phyloP scores from a whole-genome alignment of 1,284 basidiomycete genomes.

The Veloboletus limbatus region DNA sequence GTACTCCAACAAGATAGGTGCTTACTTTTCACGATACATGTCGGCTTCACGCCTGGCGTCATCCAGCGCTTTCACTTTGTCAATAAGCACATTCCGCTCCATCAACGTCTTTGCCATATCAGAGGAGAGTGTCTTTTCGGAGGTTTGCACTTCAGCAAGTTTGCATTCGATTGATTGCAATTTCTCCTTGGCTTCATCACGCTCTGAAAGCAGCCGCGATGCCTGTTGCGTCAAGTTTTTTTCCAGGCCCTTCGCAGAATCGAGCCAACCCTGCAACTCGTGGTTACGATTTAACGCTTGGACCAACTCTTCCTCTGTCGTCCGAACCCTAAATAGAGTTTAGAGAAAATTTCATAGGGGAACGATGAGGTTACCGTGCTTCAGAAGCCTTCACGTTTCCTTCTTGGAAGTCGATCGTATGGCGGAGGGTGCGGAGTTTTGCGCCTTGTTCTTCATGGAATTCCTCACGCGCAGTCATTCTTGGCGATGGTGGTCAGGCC shows the following conservation, averaged over 20 bases:
- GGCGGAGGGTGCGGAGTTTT: slow-evolving; percentile 30
- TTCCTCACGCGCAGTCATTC: slow-evolving; percentile 25
- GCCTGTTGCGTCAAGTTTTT: slow-evolving; percentile 29
- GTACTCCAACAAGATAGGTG: neutral
- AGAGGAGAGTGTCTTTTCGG: slow-evolving; percentile 17
- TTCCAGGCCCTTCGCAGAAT: slow-evolving; percentile 26
- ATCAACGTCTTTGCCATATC: slow-evolving; percentile 17
- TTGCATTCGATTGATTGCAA: slow-evolving; percentile 14
- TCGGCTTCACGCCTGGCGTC: slow-evolving; percentile 21
- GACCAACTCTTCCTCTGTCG: slow-evolving; percentile 20
- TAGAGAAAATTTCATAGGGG: slow-evolving; percentile 6
- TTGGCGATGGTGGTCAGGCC: slow-evolving; percentile 15
- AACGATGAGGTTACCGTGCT: slow-evolving; percentile 22
- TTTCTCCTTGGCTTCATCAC: slow-evolving; percentile 22
- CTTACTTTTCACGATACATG: slow-evolving; percentile 27
- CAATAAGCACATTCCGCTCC: slow-evolving; percentile 21
- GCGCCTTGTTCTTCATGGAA: slow-evolving; percentile 22
- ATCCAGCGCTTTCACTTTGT: slow-evolving; percentile 26
- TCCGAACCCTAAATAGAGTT: slow-evolving; percentile 21
- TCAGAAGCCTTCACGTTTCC: slow-evolving; percentile 24
- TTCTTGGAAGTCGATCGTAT: slow-evolving; percentile 34
- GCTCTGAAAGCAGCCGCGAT: slow-evolving; percentile 25
- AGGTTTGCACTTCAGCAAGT: slow-evolving; percentile 17
- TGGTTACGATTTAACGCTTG: slow-evolving; percentile 20
- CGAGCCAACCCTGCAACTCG: slow-evolving; percentile 32